phyloP scores from a whole-genome alignment of 2,329 filamentous ascomycete species.

The Colletotrichum noveboracense region DNA sequence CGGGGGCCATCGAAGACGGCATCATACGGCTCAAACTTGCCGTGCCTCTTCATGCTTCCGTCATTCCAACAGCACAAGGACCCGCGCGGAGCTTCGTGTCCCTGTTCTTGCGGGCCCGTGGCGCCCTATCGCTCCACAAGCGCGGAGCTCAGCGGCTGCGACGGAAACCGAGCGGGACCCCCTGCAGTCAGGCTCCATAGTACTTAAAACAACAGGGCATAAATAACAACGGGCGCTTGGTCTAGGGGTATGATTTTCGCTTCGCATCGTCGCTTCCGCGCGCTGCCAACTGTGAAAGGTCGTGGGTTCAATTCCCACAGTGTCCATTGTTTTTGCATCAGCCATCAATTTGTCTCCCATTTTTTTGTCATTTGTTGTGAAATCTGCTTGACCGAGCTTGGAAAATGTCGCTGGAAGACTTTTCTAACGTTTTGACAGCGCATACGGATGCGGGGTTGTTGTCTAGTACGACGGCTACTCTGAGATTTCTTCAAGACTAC shows the following conservation, averaged over 20 bases:
- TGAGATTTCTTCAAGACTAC: background rate
- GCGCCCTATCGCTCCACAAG: background rate
- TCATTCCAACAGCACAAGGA: background rate
- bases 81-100: background rate
- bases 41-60: background rate
- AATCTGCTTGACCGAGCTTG: accelerated
- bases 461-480: accelerated
- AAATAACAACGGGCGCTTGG: background rate
- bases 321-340: background rate
- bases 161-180: background rate
- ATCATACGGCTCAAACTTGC: background rate
- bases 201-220: accelerated
- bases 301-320: conserved; percentile 20
- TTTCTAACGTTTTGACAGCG: background rate
- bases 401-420: accelerated
- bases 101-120: background rate
- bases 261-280: background rate
- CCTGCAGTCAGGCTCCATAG: accelerated
- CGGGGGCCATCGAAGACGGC: background rate
- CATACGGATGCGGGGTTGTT: background rate
- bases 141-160: background rate
- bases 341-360: accelerated
- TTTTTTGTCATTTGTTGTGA: background rate
- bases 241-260: conserved; percentile 22
- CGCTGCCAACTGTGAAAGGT: conserved; percentile 2